Evolutionary conservation across 768 basidiomycete genomes (phyloP), one percentile per base, ranked within the genome.

Genomic region (Kwoniella newhampshirensis): DNA sequence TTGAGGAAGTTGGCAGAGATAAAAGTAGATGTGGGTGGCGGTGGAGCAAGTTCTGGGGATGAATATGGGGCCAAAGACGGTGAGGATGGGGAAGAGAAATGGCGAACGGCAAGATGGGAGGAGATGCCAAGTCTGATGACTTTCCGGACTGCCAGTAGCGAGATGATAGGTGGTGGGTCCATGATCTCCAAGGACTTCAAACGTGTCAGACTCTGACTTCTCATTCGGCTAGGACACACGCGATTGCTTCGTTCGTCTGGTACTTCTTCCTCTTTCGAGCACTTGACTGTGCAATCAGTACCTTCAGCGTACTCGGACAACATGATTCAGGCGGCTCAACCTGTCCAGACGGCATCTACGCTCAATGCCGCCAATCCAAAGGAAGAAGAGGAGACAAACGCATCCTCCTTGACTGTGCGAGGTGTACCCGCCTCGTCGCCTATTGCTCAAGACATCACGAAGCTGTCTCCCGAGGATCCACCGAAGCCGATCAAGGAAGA

Each of bases 81-180:
- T 27, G 25, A 47, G 0, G 44, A 28, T 26, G 49, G 44, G 2
- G 52, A 56, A 13, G 68, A 67, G 4, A 75, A 70, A 3, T 76
- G 75, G 75, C 60, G 75, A 32, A 76, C 74, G 6, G 77, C 77
- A 5, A 63, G 70, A 55, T 75, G 77, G 77, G 64, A 71, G 11
- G 71, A 75, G 44, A 58, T 51, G n/a, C 57, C 39, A 23, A 72
- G 64, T 44, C 30, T 63, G 4, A 51, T 65, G 35, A 70, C 60
- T 27, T 77, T 66, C 49, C 57, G 51, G 13, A 66, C 71, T 35
- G 65, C 75, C 1, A 60, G 59, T 6, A 71, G 68, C 26, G 72
- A 73, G 60, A 67, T 70, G 63, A 57, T 62, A 46, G 63, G 70
- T n/a, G n/a, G n/a, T n/a, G n/a, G n/a, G n/a, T n/a, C n/a, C n/a